phyloP scores from a whole-genome alignment of 148 eudicot genomes.

The Polygonum maritimum region DNA sequence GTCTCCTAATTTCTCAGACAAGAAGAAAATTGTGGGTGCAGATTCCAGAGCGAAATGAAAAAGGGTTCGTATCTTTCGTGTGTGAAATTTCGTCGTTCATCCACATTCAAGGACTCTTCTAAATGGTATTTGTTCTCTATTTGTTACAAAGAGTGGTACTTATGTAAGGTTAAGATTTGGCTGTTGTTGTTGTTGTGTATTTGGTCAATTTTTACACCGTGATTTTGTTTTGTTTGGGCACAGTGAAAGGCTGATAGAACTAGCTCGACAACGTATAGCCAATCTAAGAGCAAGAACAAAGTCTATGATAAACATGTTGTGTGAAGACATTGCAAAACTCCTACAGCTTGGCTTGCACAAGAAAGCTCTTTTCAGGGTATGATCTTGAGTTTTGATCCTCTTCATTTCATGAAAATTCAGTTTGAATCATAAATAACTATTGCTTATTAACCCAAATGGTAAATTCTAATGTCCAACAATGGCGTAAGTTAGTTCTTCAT shows the following conservation, averaged over 20 bases:
- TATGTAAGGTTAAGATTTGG: too few relatives aligned
- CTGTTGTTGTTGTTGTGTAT: neutral
- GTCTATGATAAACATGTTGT: slow-evolving; percentile 10
- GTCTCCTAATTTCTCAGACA: neutral
- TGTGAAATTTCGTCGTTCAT: neutral
- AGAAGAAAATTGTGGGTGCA: neutral
- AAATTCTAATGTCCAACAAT: too few relatives aligned
- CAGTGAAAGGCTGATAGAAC: slow-evolving; percentile 17
- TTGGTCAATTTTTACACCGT: neutral
- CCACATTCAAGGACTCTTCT: neutral
- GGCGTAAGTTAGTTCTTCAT: too few relatives aligned
- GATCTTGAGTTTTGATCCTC: neutral
- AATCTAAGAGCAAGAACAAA: slow-evolving; percentile 12
- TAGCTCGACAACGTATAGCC: slow-evolving; percentile 14
- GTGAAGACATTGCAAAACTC: slow-evolving; percentile 17
- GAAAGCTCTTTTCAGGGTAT: slow-evolving; percentile 17
- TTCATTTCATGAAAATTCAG: too few relatives aligned
- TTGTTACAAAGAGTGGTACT: too few relatives aligned
- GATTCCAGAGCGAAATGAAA: neutral
- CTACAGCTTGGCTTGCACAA: slow-evolving; percentile 17
- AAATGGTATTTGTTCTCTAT: neutral
- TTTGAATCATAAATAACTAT: too few relatives aligned
- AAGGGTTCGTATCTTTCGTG: neutral
- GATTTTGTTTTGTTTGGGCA: neutral
- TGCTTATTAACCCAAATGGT: too few relatives aligned